phyloP scores from a whole-genome alignment of 306 rosid species.

The Fagus crenata region DNA sequence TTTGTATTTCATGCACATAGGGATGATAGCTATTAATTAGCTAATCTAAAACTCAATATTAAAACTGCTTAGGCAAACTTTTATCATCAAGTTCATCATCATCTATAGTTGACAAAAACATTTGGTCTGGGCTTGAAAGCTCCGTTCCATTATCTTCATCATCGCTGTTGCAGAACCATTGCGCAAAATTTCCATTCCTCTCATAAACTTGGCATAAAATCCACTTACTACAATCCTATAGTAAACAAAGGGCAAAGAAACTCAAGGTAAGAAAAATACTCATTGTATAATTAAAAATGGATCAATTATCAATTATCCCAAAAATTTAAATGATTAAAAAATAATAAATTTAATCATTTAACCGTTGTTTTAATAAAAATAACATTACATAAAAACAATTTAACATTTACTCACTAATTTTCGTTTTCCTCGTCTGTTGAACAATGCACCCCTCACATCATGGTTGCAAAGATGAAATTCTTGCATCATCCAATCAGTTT shows the following conservation, averaged over 20 bases:
- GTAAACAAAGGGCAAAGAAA: slow-evolving; percentile 1
- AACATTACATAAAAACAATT: not conserved
- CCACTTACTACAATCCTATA: slow-evolving; percentile 41
- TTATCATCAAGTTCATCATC: slow-evolving; percentile 49
- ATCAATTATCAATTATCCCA: too few species aligned
- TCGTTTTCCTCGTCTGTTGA: slow-evolving; percentile 25
- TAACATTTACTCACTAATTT: slow-evolving; percentile 24
- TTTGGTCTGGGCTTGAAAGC: slow-evolving; percentile 49
- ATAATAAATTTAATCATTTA: too few species aligned
- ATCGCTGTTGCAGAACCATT: slow-evolving; percentile 28
- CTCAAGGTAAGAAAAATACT: not conserved
- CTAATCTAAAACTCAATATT: not conserved
- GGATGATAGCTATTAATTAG: not conserved
- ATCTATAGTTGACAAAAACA: slow-evolving; percentile 37
- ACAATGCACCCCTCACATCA: slow-evolving; percentile 18
- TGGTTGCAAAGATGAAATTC: slow-evolving; percentile 44
- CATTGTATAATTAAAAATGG: not conserved
- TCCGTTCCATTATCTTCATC: slow-evolving; percentile 49
- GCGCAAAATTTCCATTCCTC: slow-evolving; percentile 29
- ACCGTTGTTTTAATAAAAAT: too few species aligned
- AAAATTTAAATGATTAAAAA: too few species aligned
- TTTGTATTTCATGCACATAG: not conserved
- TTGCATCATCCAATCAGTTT: slow-evolving; percentile 55
- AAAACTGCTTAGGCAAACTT: slow-evolving; percentile 10
- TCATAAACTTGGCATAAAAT: slow-evolving; percentile 53